Evolutionary conservation across 176 grass and related monocot genomes (phyloP).

Genomic region (Carex myosuroides): DNA sequence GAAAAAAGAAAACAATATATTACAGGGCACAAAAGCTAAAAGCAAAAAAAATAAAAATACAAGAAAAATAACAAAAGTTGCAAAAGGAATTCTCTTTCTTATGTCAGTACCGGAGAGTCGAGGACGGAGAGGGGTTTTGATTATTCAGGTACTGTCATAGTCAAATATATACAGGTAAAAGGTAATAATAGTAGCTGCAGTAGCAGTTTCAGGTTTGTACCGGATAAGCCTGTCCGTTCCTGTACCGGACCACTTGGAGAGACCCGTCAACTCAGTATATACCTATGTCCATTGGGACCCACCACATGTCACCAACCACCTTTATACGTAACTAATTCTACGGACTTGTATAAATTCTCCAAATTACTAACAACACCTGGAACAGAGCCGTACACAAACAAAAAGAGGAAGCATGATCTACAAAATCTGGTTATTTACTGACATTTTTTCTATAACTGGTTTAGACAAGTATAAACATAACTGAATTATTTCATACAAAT

Average conservation of each 20-base stretch:
- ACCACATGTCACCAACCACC: background rate
- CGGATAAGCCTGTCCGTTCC: too few relatives aligned
- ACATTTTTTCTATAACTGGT: too few relatives aligned
- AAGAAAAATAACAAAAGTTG: too few relatives aligned
- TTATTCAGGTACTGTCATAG: background rate
- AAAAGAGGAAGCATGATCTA: background rate
- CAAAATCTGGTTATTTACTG: too few relatives aligned
- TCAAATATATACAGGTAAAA: background rate
- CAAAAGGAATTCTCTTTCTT: background rate
- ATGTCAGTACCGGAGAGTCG: background rate
- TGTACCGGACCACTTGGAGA: background rate
- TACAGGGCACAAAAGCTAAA: background rate
- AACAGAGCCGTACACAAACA: background rate
- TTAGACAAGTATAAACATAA: too few relatives aligned
- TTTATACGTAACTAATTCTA: slow-evolving; percentile 7
- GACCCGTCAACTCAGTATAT: slow-evolving; percentile 21
- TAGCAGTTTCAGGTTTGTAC: slow-evolving; percentile 18
- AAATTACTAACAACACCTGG: background rate
- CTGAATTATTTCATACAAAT: too few relatives aligned
- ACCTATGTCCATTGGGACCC: slow-evolving; percentile 6
- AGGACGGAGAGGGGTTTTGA: background rate
- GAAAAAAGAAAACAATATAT: too few relatives aligned
- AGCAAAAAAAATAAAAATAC: background rate
- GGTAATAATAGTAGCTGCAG: background rate
- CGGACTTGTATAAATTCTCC: background rate